Evolutionary conservation across 2,329 filamentous ascomycete genomes (phyloP), one percentile per base, ranked within the genome.

Genomic region (Sporothrix pseudoabietina): DNA sequence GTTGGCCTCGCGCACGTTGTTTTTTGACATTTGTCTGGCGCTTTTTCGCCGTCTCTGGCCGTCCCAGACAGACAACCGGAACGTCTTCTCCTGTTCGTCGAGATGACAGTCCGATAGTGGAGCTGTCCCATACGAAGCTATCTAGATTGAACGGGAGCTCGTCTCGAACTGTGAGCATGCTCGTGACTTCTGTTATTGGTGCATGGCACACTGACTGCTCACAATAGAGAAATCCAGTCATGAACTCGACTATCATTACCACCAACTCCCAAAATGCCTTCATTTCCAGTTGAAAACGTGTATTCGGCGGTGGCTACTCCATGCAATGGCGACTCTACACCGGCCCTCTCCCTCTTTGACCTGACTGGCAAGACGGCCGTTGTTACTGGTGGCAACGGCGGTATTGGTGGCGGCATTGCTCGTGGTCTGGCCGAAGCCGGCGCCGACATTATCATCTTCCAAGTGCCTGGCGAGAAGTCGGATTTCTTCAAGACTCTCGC

Each of bases 381-480:
- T n/a, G 35, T 72, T 32, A 61, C 69, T 4, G 65, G 73, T 9
- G 71, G 66, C 5, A 70, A 72, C 19, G 70, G 70, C 9, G 70
- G 70, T 26, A 72, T 72, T 19, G 59, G 70, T 19, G 59, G 70
- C 30, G 70, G 41, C 16, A 72, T 72, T 30, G 70, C 59, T 1
- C 70, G 70, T 1, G 70, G 70, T 3, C 59, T 72, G 6, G 70
- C 70, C 12, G 70, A 72, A 6, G 70, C 70, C 22, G 70, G 70
- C 26, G 70, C 71, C 44, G 73, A 74, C 41, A 71, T 73, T 30
- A 69, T 74, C 71, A 72, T 74, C 59, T 57, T 74, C 35, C 73
- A 74, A 49, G 72, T 76, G 54, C 75, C 75, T 0, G 74, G 73
- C 9, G 75, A 76, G 26, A 44, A 4, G 7, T 75, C 75, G 5